Evolutionary conservation across 2,329 filamentous ascomycete species (phyloP).

Genomic region (Talaromyces rugulosus): DNA sequence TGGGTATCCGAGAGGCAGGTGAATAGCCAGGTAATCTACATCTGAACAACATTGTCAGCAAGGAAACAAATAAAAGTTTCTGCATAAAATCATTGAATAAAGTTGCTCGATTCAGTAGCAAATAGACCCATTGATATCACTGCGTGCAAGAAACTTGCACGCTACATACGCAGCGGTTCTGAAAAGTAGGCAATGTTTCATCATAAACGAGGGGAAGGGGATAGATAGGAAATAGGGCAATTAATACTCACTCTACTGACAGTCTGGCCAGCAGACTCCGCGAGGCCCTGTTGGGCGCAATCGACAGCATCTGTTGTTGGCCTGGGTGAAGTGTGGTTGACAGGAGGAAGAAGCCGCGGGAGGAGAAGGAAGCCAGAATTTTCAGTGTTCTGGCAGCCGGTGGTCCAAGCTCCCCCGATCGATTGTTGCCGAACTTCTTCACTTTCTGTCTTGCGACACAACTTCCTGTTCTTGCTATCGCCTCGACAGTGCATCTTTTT

Average conservation of each 20-base stretch:
- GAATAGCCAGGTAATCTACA: background rate
- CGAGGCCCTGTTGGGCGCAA: constrained; percentile 32
- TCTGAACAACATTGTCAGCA: background rate
- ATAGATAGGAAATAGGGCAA: constrained; percentile 2
- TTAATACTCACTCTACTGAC: constrained; percentile 28
- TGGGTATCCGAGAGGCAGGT: background rate
- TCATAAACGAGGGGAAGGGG: constrained; percentile 27
- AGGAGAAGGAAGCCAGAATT: constrained; percentile 16
- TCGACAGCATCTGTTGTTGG: constrained; percentile 34
- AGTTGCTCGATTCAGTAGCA: background rate
- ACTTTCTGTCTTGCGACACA: background rate
- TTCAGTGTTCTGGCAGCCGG: background rate
- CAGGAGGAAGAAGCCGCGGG: constrained; percentile 6
- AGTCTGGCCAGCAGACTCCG: constrained; percentile 26
- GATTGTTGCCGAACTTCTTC: background rate
- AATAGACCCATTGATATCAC: constrained; percentile 34
- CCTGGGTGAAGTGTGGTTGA: background rate
- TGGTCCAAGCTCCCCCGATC: constrained; percentile 14
- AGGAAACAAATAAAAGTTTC: background rate
- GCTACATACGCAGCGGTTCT: constrained; percentile 69
- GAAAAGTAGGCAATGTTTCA: constrained; percentile 38
- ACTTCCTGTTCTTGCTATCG: background rate
- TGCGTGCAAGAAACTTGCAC: constrained; percentile 35
- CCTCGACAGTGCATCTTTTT: background rate
- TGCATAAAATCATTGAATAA: background rate